Evolutionary conservation across 129 eudicot genomes (phyloP).

Genomic region (Silybum marianum): DNA sequence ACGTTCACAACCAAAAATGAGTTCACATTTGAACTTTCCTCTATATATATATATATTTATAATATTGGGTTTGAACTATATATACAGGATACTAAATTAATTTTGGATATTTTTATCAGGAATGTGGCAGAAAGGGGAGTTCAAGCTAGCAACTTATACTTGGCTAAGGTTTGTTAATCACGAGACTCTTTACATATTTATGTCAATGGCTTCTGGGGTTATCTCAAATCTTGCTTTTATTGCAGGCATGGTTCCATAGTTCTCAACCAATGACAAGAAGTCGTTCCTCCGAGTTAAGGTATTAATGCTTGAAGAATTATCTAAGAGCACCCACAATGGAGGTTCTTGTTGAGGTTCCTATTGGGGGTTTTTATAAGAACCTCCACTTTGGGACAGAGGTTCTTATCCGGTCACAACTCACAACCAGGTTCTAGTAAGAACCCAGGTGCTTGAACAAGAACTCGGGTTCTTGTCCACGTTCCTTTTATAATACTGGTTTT

Average conservation of each 20-base stretch:
- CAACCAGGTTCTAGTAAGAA: too few species aligned
- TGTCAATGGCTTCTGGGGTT: neutral
- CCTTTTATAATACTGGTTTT: too few species aligned
- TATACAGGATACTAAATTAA: neutral
- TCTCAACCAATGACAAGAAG: slow-evolving; percentile 96
- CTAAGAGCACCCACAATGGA: neutral
- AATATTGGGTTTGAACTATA: neutral
- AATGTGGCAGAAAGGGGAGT: slow-evolving; percentile 50
- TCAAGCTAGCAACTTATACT: slow-evolving; percentile 68
- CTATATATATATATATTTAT: too few species aligned
- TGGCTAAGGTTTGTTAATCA: slow-evolving; percentile 68
- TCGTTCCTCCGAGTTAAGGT: slow-evolving; percentile 90
- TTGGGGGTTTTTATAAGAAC: too few species aligned
- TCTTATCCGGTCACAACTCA: too few species aligned
- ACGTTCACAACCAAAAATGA: too few species aligned
- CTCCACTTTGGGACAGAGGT: too few species aligned
- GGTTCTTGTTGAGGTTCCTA: neutral
- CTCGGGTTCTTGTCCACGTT: too few species aligned
- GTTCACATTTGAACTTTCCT: too few species aligned
- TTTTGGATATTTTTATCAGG: slow-evolving; percentile 37
- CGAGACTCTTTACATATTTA: neutral
- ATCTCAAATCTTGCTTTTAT: slow-evolving; percentile 19
- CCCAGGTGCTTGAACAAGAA: too few species aligned
- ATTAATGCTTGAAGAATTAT: slow-evolving; percentile 19
- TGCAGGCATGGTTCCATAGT: slow-evolving; percentile 93